phyloP scores from a whole-genome alignment of 1,139 yeast species.

The Diutina sp. region DNA sequence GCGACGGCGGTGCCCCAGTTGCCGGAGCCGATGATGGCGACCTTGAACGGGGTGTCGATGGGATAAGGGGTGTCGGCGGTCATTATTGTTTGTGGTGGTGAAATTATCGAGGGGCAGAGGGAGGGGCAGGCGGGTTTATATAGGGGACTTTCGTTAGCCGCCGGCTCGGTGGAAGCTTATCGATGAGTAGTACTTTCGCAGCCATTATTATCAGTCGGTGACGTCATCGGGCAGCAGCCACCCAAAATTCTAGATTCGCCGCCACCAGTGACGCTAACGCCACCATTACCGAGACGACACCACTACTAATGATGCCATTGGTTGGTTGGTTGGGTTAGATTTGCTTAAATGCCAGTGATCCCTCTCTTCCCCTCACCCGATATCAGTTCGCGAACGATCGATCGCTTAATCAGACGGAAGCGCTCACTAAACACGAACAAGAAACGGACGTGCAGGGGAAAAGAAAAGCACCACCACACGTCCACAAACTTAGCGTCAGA shows the following conservation, averaged over 20 bases:
- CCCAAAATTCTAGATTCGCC: background rate
- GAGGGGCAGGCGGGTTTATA: background rate
- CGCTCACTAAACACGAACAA: background rate
- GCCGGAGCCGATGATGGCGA: slow-evolving; percentile 35
- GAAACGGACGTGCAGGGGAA: background rate
- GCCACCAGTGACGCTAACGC: background rate
- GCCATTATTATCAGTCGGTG: background rate
- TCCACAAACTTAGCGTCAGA: background rate
- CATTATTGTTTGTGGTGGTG: background rate
- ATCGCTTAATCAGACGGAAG: background rate
- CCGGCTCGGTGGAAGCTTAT: background rate
- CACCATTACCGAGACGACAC: background rate
- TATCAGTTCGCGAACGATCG: background rate
- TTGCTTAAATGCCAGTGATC: no score
- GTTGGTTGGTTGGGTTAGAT: no score
- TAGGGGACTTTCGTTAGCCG: background rate
- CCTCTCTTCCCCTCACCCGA: no score
- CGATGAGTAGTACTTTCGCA: background rate
- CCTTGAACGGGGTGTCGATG: slow-evolving; percentile 22
- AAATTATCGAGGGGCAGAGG: background rate
- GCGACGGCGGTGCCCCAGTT: slow-evolving; percentile 41
- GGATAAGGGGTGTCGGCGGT: background rate
- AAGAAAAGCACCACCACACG: background rate
- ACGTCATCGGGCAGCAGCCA: background rate
- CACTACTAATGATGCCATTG: background rate